Evolutionary conservation across 2,329 filamentous ascomycete species (phyloP).

Genomic region (Byssoonygena ceratinophila): DNA sequence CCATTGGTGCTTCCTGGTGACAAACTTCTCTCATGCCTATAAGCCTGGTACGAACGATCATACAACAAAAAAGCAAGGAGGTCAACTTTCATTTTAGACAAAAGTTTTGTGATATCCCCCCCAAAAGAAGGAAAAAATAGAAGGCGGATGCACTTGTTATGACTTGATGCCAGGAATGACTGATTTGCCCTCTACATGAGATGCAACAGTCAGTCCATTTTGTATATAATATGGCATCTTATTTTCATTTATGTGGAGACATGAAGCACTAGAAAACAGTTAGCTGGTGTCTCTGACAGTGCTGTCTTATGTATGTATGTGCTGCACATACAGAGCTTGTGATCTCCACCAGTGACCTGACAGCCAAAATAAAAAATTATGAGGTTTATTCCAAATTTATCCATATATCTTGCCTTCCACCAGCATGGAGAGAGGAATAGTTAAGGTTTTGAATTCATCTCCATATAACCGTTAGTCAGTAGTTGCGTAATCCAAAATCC

Average conservation of each 20-base stretch:
- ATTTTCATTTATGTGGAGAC: too few relatives aligned
- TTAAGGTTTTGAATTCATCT: not conserved
- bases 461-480: not conserved
- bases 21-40: not conserved
- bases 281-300: too few relatives aligned
- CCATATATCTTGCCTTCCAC: too few relatives aligned
- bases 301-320: too few relatives aligned
- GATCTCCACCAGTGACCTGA: too few relatives aligned
- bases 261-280: too few relatives aligned
- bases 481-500: not conserved
- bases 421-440: too few relatives aligned
- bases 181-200: not conserved
- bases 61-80: slow-evolving; percentile 1
- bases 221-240: not conserved
- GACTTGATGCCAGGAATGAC: not conserved
- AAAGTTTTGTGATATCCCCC: not conserved
- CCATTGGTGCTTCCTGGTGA: slow-evolving; percentile 7
- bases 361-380: too few relatives aligned
- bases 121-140: not conserved
- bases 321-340: too few relatives aligned
- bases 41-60: not conserved
- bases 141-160: not conserved
- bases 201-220: not conserved
- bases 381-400: too few relatives aligned
- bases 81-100: slow-evolving; percentile 3